Base-by-base conservation (phyloP, 345 rosid species). In the Eutrema yunnanense region DNA sequence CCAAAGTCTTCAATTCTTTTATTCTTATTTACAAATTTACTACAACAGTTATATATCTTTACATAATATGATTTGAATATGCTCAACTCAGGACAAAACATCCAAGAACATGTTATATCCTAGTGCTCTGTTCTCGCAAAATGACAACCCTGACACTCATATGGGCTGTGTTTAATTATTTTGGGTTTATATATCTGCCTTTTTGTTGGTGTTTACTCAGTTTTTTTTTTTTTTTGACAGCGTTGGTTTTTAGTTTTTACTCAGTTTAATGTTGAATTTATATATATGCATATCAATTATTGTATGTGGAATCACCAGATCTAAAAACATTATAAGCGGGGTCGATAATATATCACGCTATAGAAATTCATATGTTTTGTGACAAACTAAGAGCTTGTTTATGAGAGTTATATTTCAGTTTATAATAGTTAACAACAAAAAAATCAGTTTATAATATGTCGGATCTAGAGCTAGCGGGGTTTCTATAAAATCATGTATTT, bases 111-210 rank as follows among this genome's bases (percentile, higher is more conserved):
- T 76, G 75, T 63, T 56, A 56, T 75, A 68, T 68, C 62, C 33
- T 68, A 53, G 44, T 69, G 59, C 60, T 9, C 19, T 69, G 69
- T 43, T 36, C 49, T 37, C 57, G 74, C 74, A 75, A 75, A 53
- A 62, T 62, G 74, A 62, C 79, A 68, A 68, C 69, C 43, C 79
- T 75, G 79, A 75, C 79, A 69, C 42, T 75, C 74, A 75, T 75
- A 75, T 68, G 79, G 79, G 69, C 62, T 75, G 57, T 68, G 78
- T 75, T 68, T 54, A 36, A 53, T 75, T 44, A 46, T 62, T 68
- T 62, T 61, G 74, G 69, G 64, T 11, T 37, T 75, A 43, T 75
- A 42, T 61, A 60, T 60, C 16, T 61, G 56, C 27, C 32, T 14
- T 58, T 13, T 65, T 61, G 68, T 53, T 51, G 54, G 8, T 41